These are phyloP conservation scores for Aspergillus sergii DNA, from an alignment of 2,329 filamentous ascomycete genomes.

Conservation along the genomic window DNA sequence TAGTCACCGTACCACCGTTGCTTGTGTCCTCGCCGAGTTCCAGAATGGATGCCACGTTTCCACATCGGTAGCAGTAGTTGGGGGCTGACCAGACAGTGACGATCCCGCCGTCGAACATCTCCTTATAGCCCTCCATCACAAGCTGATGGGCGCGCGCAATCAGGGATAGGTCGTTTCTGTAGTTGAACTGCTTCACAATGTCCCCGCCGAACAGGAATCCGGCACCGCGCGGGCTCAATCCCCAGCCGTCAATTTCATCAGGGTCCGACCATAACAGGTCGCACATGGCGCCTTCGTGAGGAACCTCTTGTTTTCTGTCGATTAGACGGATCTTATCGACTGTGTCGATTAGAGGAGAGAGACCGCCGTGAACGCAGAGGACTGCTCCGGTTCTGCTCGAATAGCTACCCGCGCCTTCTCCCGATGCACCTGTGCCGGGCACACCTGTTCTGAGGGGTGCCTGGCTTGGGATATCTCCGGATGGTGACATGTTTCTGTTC, in stretches of 20 bases:
- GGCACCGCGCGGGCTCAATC: conserved; percentile 86
- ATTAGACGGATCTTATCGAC: conserved; percentile 95
- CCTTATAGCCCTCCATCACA: conserved; percentile 99
- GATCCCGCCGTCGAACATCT: conserved; percentile 96
- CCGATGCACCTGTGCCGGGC: conserved; percentile 77
- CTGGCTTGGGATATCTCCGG: conserved; percentile 44
- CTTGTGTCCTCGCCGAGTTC: conserved; percentile 86
- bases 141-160: conserved; percentile 95
- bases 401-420: conserved; percentile 60
- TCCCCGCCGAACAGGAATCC: conserved; percentile 95
- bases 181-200: conserved; percentile 95
- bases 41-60: conserved; percentile 92
- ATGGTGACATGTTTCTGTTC: conserved; percentile 41
- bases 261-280: conserved; percentile 97
- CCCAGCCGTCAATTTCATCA: conserved; percentile 95
- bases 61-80: conserved; percentile 95
- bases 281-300: conserved; percentile 98
- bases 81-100: conserved; percentile 99
- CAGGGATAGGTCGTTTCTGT: conserved; percentile 86
- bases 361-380: conserved; percentile 90
- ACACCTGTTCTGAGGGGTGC: conserved; percentile 64
- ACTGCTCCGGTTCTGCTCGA: conserved; percentile 73
- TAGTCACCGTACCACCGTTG: conserved; percentile 69
- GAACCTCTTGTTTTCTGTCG: conserved; percentile 96
- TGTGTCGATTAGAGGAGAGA: conserved; percentile 87